phyloP scores from a whole-genome alignment of 768 basidiomycete species.

The Suillus alpinus region DNA sequence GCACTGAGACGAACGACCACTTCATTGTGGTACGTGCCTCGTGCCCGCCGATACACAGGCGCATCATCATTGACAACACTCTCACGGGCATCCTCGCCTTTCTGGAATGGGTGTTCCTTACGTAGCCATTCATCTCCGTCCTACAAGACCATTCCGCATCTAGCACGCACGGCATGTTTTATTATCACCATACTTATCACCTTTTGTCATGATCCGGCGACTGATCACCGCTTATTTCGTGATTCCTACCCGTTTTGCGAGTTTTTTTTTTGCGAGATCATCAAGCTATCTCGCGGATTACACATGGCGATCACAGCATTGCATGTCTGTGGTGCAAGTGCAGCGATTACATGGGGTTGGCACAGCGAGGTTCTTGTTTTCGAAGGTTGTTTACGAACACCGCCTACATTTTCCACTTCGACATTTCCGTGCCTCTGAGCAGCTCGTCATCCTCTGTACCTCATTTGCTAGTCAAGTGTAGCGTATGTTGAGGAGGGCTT shows the following conservation, averaged over 20 bases:
- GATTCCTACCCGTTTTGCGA: slow-evolving; percentile 18
- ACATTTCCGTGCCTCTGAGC: slow-evolving; percentile 13
- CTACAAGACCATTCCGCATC: slow-evolving; percentile 19
- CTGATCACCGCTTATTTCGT: slow-evolving; percentile 46
- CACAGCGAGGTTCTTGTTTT: slow-evolving; percentile 25
- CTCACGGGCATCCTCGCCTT: slow-evolving; percentile 25
- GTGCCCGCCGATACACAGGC: slow-evolving; percentile 77
- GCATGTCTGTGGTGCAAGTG: slow-evolving; percentile 29
- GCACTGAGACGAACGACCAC: slow-evolving; percentile 73
- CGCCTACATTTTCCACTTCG: slow-evolving; percentile 16
- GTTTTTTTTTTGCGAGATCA: slow-evolving; percentile 21
- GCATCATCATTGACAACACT: slow-evolving; percentile 34
- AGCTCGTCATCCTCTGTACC: slow-evolving; percentile 23
- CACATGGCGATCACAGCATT: slow-evolving; percentile 27
- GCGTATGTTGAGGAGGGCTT: slow-evolving; percentile 18
- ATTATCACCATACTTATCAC: slow-evolving; percentile 42
- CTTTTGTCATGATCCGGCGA: slow-evolving; percentile 32
- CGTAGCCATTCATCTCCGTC: slow-evolving; percentile 19
- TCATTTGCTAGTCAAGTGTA: slow-evolving; percentile 38
- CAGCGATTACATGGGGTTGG: slow-evolving; percentile 20
- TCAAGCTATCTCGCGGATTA: slow-evolving; percentile 26
- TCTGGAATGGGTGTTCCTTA: slow-evolving; percentile 19
- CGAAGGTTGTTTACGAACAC: slow-evolving; percentile 23
- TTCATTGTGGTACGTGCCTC: slow-evolving; percentile 79
- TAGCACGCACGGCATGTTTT: slow-evolving; percentile 34